Evolutionary conservation across 2,329 filamentous ascomycete species (phyloP).

Genomic region (Amesomyces nigricolor): DNA sequence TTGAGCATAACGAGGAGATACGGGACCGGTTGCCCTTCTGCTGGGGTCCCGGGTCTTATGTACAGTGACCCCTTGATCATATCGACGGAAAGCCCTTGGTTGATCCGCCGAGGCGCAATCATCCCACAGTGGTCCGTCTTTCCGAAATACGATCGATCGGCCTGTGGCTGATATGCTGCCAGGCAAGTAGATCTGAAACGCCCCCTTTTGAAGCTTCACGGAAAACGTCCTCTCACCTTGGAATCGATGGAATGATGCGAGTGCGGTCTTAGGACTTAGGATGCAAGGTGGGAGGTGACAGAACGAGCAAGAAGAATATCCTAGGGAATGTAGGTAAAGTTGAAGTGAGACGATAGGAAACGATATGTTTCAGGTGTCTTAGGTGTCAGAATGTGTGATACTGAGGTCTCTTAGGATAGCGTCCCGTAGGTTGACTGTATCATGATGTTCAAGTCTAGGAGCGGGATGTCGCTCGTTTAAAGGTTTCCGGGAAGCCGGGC

Average conservation of each 20-base stretch:
- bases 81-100: no score
- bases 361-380: background rate
- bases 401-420: background rate
- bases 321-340: background rate
- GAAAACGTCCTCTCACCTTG: conserved; percentile 8
- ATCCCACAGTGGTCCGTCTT: conserved; percentile 1
- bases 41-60: no score
- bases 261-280: background rate
- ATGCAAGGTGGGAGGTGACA: background rate
- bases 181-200: background rate
- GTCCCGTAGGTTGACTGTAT: background rate
- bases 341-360: background rate
- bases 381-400: background rate
- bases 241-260: conserved; percentile 8
- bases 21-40: background rate
- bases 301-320: background rate
- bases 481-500: conserved; percentile 2
- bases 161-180: background rate
- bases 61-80: no score
- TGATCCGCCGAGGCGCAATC: background rate
- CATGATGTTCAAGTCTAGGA: background rate
- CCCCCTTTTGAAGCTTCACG: background rate
- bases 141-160: background rate
- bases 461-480: conserved; percentile 6
- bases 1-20: background rate